phyloP scores from a whole-genome alignment of 257 asterid genomes.

The Striga asiatica region DNA sequence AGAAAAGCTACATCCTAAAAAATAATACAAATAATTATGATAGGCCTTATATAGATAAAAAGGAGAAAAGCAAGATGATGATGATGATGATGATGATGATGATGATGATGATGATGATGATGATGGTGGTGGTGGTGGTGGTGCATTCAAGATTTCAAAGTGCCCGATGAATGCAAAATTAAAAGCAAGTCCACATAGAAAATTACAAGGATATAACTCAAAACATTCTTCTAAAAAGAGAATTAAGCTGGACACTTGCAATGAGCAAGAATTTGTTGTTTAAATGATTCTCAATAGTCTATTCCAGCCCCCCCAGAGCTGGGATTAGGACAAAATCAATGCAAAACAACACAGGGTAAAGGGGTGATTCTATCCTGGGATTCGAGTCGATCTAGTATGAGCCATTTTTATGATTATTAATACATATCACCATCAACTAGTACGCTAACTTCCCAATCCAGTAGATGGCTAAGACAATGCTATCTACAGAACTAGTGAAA shows the following conservation, averaged over 20 bases:
- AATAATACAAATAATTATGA: conserved; percentile 4
- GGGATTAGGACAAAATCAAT: background rate
- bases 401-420: background rate
- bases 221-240: background rate
- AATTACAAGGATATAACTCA: background rate
- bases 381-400: background rate
- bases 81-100: background rate
- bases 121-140: background rate
- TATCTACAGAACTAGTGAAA: conserved; percentile 11
- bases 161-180: background rate
- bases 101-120: background rate
- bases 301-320: background rate
- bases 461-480: background rate
- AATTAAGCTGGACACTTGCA: background rate
- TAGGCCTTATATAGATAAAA: conserved; percentile 5
- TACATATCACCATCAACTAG: conserved; percentile 3
- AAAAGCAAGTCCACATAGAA: background rate
- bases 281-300: background rate
- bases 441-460: background rate
- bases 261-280: background rate
- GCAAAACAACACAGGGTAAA: background rate
- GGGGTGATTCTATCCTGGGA: background rate
- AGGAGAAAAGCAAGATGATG: conserved; percentile 8
- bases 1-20: conserved; percentile 76
- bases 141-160: background rate